Conservation (phyloP, 495 filamentous ascomycete species). For the Penicillium parvum region DNA sequence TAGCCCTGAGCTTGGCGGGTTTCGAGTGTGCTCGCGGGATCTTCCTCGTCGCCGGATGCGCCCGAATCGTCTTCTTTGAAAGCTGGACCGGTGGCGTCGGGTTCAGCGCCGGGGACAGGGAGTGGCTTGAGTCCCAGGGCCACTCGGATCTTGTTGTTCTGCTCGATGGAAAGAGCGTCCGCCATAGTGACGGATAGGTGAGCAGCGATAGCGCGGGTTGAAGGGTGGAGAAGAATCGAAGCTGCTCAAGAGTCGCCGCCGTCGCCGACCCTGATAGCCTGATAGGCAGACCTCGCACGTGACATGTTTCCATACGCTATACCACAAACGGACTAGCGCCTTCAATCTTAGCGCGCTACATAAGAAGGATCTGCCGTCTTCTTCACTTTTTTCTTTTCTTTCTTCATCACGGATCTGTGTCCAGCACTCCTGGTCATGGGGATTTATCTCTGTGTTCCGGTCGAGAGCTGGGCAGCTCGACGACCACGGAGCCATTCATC, state of each 20-base stretch:
- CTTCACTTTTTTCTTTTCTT: slow-evolving; percentile 39
- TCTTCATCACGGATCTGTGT: slow-evolving; percentile 71
- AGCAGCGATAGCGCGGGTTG: slow-evolving; percentile 1
- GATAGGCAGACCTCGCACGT: no score
- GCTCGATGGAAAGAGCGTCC: slow-evolving; percentile 81
- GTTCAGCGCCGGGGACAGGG: slow-evolving; percentile 63
- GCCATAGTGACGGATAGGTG: slow-evolving; percentile 51
- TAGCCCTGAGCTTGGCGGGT: slow-evolving; percentile 71
- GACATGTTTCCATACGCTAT: slow-evolving; percentile 5
- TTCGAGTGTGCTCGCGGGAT: slow-evolving; percentile 71
- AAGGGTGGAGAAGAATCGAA: not conserved
- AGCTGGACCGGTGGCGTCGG: slow-evolving; percentile 43
- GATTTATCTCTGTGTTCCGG: slow-evolving; percentile 52
- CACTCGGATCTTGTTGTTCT: slow-evolving; percentile 88
- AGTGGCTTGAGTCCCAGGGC: slow-evolving; percentile 88
- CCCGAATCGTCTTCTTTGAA: slow-evolving; percentile 54
- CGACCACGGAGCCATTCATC: slow-evolving; percentile 73
- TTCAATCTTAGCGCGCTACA: slow-evolving; percentile 29
- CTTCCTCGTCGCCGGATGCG: slow-evolving; percentile 53
- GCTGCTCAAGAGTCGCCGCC: not conserved
- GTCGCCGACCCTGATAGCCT: slow-evolving; percentile 7
- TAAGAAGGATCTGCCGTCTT: slow-evolving; percentile 22
- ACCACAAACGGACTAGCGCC: slow-evolving; percentile 17
- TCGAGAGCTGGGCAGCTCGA: slow-evolving; percentile 82
- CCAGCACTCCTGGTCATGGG: slow-evolving; percentile 60